Base-by-base conservation (phyloP, 2,329 filamentous ascomycete genomes). In the Falciphora oryzae region DNA sequence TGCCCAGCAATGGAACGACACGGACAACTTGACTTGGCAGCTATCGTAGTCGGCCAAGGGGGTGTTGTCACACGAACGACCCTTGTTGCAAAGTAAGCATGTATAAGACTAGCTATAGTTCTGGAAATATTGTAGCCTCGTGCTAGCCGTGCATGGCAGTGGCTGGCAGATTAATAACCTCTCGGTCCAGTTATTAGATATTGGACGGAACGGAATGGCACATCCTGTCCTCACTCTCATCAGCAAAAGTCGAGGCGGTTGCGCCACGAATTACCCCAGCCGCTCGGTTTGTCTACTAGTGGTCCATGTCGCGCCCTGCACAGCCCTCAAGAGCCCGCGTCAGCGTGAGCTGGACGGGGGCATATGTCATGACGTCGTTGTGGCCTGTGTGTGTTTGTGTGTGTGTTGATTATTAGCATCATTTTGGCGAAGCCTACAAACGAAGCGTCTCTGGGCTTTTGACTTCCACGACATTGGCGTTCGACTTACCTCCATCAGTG, bases 361-460 rank as follows among this genome's bases (percentile, higher is more conserved):
- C 82, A 71, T 85, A 89, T 8, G 84, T 84, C 73, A 91, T 83
- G 56, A 93, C 81, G 62, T 84, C 79, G 71, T 92, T 92, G 72
- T 93, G 90, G 7, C 86, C 88, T 90, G 64, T n/a, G 22, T 10
- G 27, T 57, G 25, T 38, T 89, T 90, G 64, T n/a, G 22, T 10
- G 27, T 57, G 25, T 38, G 56, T 18, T 28, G n/a, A 53, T 7
- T 27, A 13, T 53, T 53, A 53, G 44, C 44, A 25, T n/a, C 22
- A 8, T 53, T 25, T 25, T 11, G 38, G 22, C n/a, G 6, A 22
- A 53, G 6, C 44, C 18, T 10, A 25, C 11, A 53, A n/a, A n/a
- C 18, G 22, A n/a, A 22, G 8, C 22, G 22, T 25, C 6, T n/a
- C 44, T 6, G 22, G 44, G 7, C 18, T 31, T 16, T 11, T 62